These are phyloP conservation scores for Termitomyces sp. DNA, from an alignment of 768 basidiomycete genomes.

Conservation along the genomic window DNA sequence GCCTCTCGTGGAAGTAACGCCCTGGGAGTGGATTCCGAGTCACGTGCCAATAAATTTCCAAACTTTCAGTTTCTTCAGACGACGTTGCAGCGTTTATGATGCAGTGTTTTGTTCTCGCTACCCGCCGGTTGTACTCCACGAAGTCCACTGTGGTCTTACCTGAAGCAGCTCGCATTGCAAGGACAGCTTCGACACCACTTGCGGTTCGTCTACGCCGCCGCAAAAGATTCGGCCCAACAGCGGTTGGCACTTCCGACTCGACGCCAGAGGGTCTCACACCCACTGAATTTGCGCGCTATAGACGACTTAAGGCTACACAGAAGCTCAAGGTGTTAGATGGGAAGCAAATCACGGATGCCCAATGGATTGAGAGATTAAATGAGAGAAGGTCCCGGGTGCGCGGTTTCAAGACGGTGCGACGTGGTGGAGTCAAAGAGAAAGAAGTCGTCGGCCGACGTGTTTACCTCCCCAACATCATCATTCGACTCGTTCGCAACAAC, in stretches of 20 bases:
- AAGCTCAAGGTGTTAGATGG: slow-evolving; percentile 32
- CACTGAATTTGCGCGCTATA: slow-evolving; percentile 55
- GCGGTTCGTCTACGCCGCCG: slow-evolving; percentile 67
- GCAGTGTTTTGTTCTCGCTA: slow-evolving; percentile 27
- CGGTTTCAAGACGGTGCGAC: slow-evolving; percentile 44
- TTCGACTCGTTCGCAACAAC: slow-evolving; percentile 79
- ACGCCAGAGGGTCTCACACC: slow-evolving; percentile 56
- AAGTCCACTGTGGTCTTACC: slow-evolving; percentile 27
- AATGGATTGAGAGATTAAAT: slow-evolving; percentile 57
- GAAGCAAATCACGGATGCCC: slow-evolving; percentile 37
- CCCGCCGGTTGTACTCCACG: slow-evolving; percentile 32
- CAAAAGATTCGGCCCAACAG: slow-evolving; percentile 36
- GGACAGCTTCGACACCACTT: slow-evolving; percentile 66
- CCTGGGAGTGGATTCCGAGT: not conserved
- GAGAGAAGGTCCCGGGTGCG: slow-evolving; percentile 59
- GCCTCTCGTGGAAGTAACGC: not conserved
- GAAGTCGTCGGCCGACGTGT: slow-evolving; percentile 74
- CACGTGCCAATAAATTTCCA: slow-evolving; percentile 15
- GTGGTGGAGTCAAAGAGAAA: slow-evolving; percentile 30
- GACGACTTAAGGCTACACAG: slow-evolving; percentile 49
- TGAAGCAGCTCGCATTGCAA: slow-evolving; percentile 42
- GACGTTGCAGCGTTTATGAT: slow-evolving; percentile 22
- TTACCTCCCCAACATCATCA: slow-evolving; percentile 85
- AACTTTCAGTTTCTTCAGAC: not conserved
- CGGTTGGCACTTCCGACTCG: slow-evolving; percentile 37